Evolutionary conservation across 495 filamentous ascomycete species (phyloP), one percentile per base, ranked within the genome.

Genomic region (Penicillium parvum): DNA sequence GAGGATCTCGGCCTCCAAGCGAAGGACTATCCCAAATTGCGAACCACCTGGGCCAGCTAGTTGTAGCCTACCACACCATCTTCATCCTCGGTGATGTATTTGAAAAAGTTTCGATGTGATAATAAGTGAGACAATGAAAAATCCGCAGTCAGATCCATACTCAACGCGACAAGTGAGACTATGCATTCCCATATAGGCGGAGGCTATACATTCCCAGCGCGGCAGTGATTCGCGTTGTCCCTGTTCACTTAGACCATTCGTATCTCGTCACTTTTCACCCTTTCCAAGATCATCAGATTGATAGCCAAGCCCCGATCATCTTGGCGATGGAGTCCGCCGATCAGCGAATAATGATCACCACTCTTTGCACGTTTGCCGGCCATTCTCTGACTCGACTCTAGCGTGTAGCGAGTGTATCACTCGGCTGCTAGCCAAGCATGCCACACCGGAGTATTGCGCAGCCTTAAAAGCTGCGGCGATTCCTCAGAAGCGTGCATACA

Each of bases 1-100:
- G 50, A 63, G 14, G 78, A 81, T 55, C 55, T 82, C 22, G 71
- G 71, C 5, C 45, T 73, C 9, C 64, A 72, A 42, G 68, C 72
- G 5, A 70, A 77, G 40, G 71, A 78, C 14, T 76, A 78, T 53
- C 60, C 68, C 1, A 61, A 66, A 16, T 32, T 80, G 42, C 68
- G 64, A 15, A 74, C 72, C 0, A 74, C 70, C 14, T 80, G 77
- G 77, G 65, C 64, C 20, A 37, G 7, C 14, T 47, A 33, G 9
- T 16, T 12, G 12, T 30, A 30, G 16, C 16, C 12, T 30, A 4
- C 27, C 11, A 15, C n/a, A n/a, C n/a, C n/a, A n/a, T n/a, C n/a
- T n/a, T n/a, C n/a, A n/a, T n/a, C n/a, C n/a, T n/a, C n/a, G n/a
- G n/a, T n/a, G n/a, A n/a, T n/a, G n/a, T n/a, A n/a, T n/a, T n/a